Base-by-base conservation (phyloP, 78 protist species). In the Dictyostelium intermedium region DNA sequence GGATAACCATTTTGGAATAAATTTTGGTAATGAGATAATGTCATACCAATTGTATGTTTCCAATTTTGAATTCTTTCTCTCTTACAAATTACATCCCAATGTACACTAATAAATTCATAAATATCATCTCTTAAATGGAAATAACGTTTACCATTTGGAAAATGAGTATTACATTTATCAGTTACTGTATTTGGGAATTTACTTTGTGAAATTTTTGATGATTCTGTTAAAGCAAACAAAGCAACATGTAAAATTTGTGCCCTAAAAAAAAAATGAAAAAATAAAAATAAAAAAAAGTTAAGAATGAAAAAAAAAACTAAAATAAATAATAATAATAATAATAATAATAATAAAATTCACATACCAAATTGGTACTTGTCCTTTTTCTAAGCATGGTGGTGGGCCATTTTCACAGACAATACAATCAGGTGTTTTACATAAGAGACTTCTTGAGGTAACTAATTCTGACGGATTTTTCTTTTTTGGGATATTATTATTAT, bases 1-100 rank as follows among this genome's bases (percentile, higher is more conserved):
- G 70, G 77, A 47, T 89, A 89, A 16, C 93, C 93, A 89, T 80
- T 89, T 69, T 80, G 69, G 39, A 89, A 89, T 18, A 89, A 53
- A 13, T 20, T 47, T 32, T 80, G 85, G 47, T 89, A 89, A 63
- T 89, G 93, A 5, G 74, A 45, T 47, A 89, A n/a, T 10, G 93
- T 89, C 93, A 89, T 89, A 80, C 93, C 93, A 69, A 89, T 89
- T 16, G 93, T 89, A 47, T 89, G 93, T 47, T 89, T 89, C 93
- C 93, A 89, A 69, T 89, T 66, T 79, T 41, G 85, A 35, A 89
- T 89, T 70, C 86, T 89, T 47, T 89, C 93, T 50, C 93, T 50
- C n/a, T 66, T 78, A 23, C 93, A 89, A 66, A 89, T 89, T 3
- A 89, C 82, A 80, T 89, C 93, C 93, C 93, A 89, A 80, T 89